Base-by-base conservation (phyloP, 768 basidiomycete genomes). In the Cystofilobasidium ferigula region DNA sequence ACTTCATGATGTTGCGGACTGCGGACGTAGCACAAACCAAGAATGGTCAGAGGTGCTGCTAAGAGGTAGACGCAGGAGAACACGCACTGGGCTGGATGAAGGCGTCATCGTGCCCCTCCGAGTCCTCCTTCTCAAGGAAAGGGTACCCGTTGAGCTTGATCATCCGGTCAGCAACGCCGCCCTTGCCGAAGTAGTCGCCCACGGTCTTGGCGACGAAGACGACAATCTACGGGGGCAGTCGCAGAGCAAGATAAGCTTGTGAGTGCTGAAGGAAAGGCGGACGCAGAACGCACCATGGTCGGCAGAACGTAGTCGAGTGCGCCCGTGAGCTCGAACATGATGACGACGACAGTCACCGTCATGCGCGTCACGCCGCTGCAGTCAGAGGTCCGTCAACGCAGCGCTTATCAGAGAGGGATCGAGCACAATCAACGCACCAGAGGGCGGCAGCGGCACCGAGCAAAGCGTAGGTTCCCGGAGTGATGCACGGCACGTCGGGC, bases 321-420 rank as follows among this genome's bases (percentile, higher is more conserved):
- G 16, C 95, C 95, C 4, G 95, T 99, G 24, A 99, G 81, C 73
- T 98, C 94, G 74, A 97, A 98, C 92, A 99, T 98, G 76, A 99
- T 93, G 40, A 98, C 95, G 10, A 98, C 95, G 7, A 99, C 92
- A 0, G 93, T 90, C 32, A 98, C 91, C 0, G 95, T 99, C 65
- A 98, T 88, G 71, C 93, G 83, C 83, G 97, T 99, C 61, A 98
- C 85, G 38, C 95, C 94, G 62, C 95, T 94, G 72, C 38, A 0
- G 20, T 3, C 18, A 16, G 20, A 62, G 61, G 36, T 51, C 26
- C 8, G 43, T 14, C 5, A 12, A 5, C 10, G 10, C 43, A 45
- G 43, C 43, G 43, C 43, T 45, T 5, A 9, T 5, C 18, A 9
- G 6, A 12, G 43, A 45, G 10, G 43, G 43, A 9, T 6, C 43